phyloP scores from a whole-genome alignment of 2,329 filamentous ascomycete species.

The Domatiomyces catenatus region DNA sequence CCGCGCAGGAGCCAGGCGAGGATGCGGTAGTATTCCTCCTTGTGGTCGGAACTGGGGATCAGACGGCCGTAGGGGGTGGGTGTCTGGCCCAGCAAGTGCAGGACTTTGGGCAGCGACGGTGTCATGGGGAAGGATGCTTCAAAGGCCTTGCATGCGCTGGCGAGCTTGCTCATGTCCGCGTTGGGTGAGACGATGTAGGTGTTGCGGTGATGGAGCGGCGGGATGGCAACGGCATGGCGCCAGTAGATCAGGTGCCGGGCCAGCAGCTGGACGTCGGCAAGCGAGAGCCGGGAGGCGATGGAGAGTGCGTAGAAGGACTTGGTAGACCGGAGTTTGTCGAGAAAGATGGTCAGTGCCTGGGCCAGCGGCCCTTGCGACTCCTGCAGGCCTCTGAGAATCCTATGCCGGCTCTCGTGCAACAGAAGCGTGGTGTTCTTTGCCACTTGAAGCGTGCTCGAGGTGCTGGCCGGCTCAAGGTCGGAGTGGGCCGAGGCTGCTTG shows the following conservation, averaged over 20 bases:
- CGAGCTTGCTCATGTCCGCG: conserved; percentile 59
- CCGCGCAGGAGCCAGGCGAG: conserved; percentile 84
- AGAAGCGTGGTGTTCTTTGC: conserved; percentile 79
- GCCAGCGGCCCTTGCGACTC: conserved; percentile 62
- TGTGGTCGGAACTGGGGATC: conserved; percentile 75
- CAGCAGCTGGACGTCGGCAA: conserved; percentile 70
- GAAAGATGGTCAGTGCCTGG: conserved; percentile 59
- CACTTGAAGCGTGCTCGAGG: conserved; percentile 44
- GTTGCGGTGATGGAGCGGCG: conserved; percentile 76
- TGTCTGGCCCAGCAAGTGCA: conserved; percentile 59
- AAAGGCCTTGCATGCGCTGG: conserved; percentile 56
- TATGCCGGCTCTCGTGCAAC: conserved; percentile 66
- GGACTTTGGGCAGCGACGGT: conserved; percentile 68
- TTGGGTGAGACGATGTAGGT: conserved; percentile 86
- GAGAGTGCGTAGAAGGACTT: conserved; percentile 61
- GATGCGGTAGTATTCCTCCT: conserved; percentile 75
- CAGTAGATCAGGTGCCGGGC: conserved; percentile 92
- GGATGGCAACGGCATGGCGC: conserved; percentile 81
- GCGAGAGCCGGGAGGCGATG: conserved; percentile 45
- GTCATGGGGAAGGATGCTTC: conserved; percentile 66
- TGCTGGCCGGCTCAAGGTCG: conserved; percentile 8
- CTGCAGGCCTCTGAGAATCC: conserved; percentile 54
- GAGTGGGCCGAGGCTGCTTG: conserved; percentile 50
- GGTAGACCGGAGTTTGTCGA: conserved; percentile 43
- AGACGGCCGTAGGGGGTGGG: conserved; percentile 71